Percentiles rank a stretch among this genome's conserved stretches.
Evolutionary conservation across 495 filamentous ascomycete genomes (phyloP).

Genomic region (Aspergillus bertholletiae): DNA sequence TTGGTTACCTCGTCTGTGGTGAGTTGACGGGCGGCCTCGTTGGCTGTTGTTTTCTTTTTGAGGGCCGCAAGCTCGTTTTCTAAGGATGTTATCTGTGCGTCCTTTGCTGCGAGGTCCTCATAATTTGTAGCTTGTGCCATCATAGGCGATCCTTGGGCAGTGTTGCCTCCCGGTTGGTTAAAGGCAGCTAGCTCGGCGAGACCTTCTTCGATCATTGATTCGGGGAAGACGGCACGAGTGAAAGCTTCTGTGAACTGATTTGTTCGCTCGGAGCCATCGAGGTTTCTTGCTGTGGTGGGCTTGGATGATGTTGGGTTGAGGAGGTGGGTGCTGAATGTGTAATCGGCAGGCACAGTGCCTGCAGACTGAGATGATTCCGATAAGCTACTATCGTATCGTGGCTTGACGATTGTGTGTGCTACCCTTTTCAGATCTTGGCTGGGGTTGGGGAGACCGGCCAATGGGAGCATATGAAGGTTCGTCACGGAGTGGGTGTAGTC

Average conservation of each 20-base stretch:
- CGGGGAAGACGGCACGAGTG: constrained; percentile 49
- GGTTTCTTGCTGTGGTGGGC: not conserved
- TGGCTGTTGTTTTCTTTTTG: constrained; percentile 37
- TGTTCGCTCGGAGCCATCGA: constrained; percentile 8
- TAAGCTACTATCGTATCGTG: constrained; percentile 49
- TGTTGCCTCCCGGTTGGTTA: constrained; percentile 19
- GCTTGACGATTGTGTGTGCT: constrained; percentile 66
- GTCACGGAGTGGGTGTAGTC: constrained; percentile 76
- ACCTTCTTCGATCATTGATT: constrained; percentile 51
- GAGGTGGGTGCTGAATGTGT: constrained; percentile 66
- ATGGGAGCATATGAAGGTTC: constrained; percentile 67
- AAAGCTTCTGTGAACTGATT: constrained; percentile 48
- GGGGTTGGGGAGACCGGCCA: constrained; percentile 50
- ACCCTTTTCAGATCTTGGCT: constrained; percentile 41
- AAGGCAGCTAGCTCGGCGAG: constrained; percentile 48
- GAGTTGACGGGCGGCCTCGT: constrained; percentile 35
- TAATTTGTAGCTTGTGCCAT: constrained; percentile 8
- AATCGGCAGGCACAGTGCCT: constrained; percentile 59
- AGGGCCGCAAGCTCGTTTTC: constrained; percentile 35
- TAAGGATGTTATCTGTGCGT: constrained; percentile 30
- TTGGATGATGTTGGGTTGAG: constrained; percentile 16
- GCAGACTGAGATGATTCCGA: constrained; percentile 38
- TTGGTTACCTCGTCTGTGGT: constrained; percentile 36
- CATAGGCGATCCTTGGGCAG: constrained; percentile 9
- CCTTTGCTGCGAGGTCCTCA: constrained; percentile 20